These are phyloP conservation scores for Bothriochloa decipiens DNA, from an alignment of 176 grass and related monocot species.

Conservation along the genomic window DNA sequence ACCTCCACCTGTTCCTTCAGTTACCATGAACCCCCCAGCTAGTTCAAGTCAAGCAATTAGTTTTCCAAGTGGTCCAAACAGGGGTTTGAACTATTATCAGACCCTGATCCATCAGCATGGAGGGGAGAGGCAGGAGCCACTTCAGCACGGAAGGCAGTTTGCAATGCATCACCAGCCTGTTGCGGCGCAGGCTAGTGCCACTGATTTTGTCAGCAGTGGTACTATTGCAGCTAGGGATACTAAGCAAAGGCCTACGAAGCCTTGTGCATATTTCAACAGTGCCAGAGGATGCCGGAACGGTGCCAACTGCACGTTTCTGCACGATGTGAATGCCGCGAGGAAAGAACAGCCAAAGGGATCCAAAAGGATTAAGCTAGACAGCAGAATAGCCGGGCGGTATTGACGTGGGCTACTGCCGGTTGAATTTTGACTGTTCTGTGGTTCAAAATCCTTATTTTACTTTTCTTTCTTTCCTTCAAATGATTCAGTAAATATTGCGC, in stretches of 20 bases:
- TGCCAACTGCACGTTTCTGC: conserved; percentile 78
- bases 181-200: conserved; percentile 23
- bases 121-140: conserved; percentile 62
- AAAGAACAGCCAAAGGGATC: conserved; percentile 64
- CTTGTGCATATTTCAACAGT: conserved; percentile 84
- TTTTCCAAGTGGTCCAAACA: conserved; percentile 41
- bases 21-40: conserved; percentile 42
- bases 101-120: conserved; percentile 90
- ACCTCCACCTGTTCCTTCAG: conserved; percentile 44
- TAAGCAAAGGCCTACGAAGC: conserved; percentile 62
- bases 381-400: conserved; percentile 67
- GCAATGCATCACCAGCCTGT: conserved; percentile 51
- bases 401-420: conserved; percentile 16
- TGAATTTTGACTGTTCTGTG: conserved; percentile 52
- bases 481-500: conserved; percentile 53
- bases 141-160: conserved; percentile 40
- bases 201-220: conserved; percentile 43
- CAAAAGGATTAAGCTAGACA: conserved; percentile 90
- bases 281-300: conserved; percentile 80
- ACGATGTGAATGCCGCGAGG: conserved; percentile 56
- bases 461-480: neutral
- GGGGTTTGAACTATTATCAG: conserved; percentile 72
- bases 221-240: conserved; percentile 41
- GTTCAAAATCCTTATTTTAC: conserved; percentile 8
- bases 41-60: conserved; percentile 38